Evolutionary conservation across 2,329 filamentous ascomycete species (phyloP), one percentile per base, ranked within the genome.

Genomic region (Graphilbum ipis-grandicollis): DNA sequence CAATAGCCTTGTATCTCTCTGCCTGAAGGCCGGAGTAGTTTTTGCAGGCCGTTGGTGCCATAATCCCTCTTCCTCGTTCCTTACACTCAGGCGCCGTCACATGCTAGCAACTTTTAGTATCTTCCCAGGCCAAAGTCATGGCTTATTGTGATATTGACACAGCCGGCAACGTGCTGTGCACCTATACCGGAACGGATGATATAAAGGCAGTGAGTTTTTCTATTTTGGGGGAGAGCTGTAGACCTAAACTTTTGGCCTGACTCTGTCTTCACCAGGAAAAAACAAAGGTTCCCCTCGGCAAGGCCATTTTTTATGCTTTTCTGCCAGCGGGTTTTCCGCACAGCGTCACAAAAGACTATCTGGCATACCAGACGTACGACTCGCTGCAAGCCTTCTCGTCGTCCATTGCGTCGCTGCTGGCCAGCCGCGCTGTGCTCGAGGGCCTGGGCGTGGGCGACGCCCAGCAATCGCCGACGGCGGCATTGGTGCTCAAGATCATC

Each of bases 291-390:
- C 53, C 55, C 4, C 44, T 52, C 8, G 44, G 49, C 43, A 62
- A 61, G 42, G 51, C 52, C 14, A 39, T 63, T 9, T 51, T 85
- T 31, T 75, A 83, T 46, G 70, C 86, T 21, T 93, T 93, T 51
- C 65, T 93, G 1, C 86, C 86, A 0, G 75, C 80, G 2, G 85
- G 85, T n/a, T 94, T 79, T 54, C 86, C 85, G 1, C 71, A 85
- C 46, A 90, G 78, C 34, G 86, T 94, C 22, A 88, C 79, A 2
- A 62, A 71, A 13, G 85, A 94, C 55, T 94, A 94, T 55, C 62
- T 84, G 5, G 66, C 77, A 59, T 92, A 71, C 53, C 76, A 67
- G 48, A 63, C 63, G 33, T 75, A 62, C 49, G 82, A 90, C 57
- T 86, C 81, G 0, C 65, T 88, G 2, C 82, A 90, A 56, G 82